Base-by-base conservation (phyloP, 192 early-diverging fungal genomes). In the Chytriomyces hyalinus region DNA sequence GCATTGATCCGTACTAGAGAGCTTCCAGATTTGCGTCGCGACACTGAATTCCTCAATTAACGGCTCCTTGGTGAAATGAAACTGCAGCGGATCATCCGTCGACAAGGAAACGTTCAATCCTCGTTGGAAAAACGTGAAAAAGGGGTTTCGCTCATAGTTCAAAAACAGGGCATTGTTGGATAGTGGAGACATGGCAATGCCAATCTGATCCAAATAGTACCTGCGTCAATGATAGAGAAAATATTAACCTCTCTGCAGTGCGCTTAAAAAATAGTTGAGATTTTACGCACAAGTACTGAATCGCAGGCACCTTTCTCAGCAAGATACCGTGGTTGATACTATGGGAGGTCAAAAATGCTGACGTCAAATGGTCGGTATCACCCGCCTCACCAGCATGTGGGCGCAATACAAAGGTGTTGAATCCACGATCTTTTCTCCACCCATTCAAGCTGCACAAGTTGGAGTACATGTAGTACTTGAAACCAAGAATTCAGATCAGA, bases 81-180 rank as follows among this genome's bases (percentile, higher is more conserved):
- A 97, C 82, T 98, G 96, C 49, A 98, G 74, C 9, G 96, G 96
- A 81, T 98, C 96, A 77, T 98, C 96, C 2, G 95, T 96, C 17
- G 93, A 94, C n/a, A 98, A 81, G 11, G 92, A 92, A 7, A 98
- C 93, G 80, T 98, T 96, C 45, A 98, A 88, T 0, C 96, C 96
- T 47, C 95, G 90, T 73, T 98, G 93, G 87, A 96, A 97, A 83
- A 94, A 98, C 8, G 88, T 80, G 65, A 92, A 87, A 73, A 98
- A 93, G 1, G 95, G 95, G 78, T 98, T 96, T 70, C 95, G 87
- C 81, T 98, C 95, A 77, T 94, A 96, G 22, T 91, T 93, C 64
- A 98, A 83, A 79, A 98, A 98, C 44, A 98, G 83, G 2, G 96
- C 95, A 80, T 98, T 98, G 88, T 98, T 98, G 44, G 95, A 96